Evolutionary conservation across 352 stramenopile genomes (phyloP), one percentile per base, ranked within the genome.

Genomic region (Phytopythium montanum): DNA sequence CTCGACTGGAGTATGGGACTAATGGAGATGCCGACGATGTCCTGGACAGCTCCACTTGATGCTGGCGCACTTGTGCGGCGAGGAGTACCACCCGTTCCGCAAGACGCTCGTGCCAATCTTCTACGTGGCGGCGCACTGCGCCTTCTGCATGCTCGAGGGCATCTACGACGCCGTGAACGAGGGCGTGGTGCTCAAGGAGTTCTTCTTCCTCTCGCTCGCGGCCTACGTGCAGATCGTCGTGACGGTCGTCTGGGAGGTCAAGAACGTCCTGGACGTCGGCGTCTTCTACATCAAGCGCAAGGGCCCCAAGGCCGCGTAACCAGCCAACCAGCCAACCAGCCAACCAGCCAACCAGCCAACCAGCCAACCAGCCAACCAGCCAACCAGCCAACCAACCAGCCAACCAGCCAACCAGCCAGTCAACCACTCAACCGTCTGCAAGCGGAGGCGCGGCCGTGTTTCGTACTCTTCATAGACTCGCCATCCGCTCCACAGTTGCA

Each of bases 51-150:
- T 95, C n/a, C 86, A 95, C 61, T 73, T 95, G 59, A 95, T 95
- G 86, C 63, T 95, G 26, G 86, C 86, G 52, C 86, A 95, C 54
- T 62, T 95, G 64, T 94, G 84, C 21, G 85, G 83, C 8, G 86
- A 95, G 61, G 86, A 95, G 65, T 95, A 94, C 60, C 86, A 94
- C 55, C 86, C 86, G 56, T 95, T 94, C 70, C 86, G 86, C 55
- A 95, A 95, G 70, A 95, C 86, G 56, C 83, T 95, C 18, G 86
- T 94, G 55, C 86, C 86, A n/a, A 88, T 95, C 56, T 92, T 95
- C 60, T 95, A 92, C 69, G 85, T 95, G 23, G 86, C 86, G 18
- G 86, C 75, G 26, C 86, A 95, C 62, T 90, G 78, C 64, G 72
- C 75, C 39, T 95, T 93, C 66, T 83, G 81, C 55, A 88, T 92